These are phyloP conservation scores for Bipolaris sorokiniana DNA, from an alignment of 2,329 filamentous ascomycete genomes.

Conservation along the genomic window DNA sequence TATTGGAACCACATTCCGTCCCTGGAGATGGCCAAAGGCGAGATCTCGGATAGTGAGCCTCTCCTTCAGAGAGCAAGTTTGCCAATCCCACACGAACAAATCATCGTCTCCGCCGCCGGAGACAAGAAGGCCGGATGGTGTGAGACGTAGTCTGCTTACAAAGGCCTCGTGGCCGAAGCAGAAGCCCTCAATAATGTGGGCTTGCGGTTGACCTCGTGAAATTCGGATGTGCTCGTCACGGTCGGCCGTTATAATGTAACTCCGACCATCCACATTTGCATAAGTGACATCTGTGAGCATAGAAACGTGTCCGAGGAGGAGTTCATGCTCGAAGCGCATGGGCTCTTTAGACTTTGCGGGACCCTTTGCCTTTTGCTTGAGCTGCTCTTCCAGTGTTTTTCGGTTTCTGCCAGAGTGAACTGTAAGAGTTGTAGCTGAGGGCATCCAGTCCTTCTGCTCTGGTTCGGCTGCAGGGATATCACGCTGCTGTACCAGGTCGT, in stretches of 20 bases:
- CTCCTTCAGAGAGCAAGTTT: constrained; percentile 59
- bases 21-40: constrained; percentile 28
- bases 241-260: constrained; percentile 71
- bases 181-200: constrained; percentile 86
- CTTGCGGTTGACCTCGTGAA: constrained; percentile 79
- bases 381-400: constrained; percentile 63
- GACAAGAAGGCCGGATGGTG: constrained; percentile 69
- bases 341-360: constrained; percentile 56
- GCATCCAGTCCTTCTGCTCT: constrained; percentile 52
- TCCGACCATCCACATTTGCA: constrained; percentile 57
- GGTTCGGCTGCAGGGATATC: constrained; percentile 24
- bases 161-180: constrained; percentile 90
- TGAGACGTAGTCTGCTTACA: constrained; percentile 75
- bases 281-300: constrained; percentile 81
- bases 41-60: constrained; percentile 54
- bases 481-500: constrained; percentile 28
- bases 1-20: constrained; percentile 20
- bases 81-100: constrained; percentile 85
- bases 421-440: constrained; percentile 63
- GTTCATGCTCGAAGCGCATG: constrained; percentile 71
- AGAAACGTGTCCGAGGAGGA: constrained; percentile 91
- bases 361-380: constrained; percentile 52
- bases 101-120: constrained; percentile 86
- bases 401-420: constrained; percentile 68
- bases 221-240: constrained; percentile 86